phyloP scores from a whole-genome alignment of 768 basidiomycete species.

The Xerocomus spinulosus region DNA sequence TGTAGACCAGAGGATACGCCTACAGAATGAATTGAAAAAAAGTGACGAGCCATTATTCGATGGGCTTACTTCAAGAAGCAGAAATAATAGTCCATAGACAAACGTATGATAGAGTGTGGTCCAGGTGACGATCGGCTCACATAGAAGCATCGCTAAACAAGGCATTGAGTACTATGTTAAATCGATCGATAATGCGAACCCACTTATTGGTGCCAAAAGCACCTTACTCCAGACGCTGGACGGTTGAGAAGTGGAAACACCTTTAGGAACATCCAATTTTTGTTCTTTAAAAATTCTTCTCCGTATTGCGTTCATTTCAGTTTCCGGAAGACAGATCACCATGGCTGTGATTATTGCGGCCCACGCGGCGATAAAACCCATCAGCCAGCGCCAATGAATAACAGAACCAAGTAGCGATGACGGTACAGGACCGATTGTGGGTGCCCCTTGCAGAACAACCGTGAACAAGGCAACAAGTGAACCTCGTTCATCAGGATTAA shows the following conservation, averaged over 20 bases:
- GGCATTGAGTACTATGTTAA: neutral
- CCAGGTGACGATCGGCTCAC: slow-evolving; percentile 26
- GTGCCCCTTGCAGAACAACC: slow-evolving; percentile 24
- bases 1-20: slow-evolving; percentile 22
- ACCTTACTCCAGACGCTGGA: slow-evolving; percentile 10
- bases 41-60: neutral
- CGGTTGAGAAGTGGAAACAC: neutral
- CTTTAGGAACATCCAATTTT: neutral
- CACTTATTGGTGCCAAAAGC: slow-evolving; percentile 17
- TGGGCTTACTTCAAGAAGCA: slow-evolving; percentile 23
- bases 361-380: slow-evolving; percentile 20
- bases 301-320: slow-evolving; percentile 16
- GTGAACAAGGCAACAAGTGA: slow-evolving; percentile 23
- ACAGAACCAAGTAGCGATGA: slow-evolving; percentile 18
- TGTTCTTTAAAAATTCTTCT: slow-evolving; percentile 10
- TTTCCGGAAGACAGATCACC: slow-evolving; percentile 20
- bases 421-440: slow-evolving; percentile 25
- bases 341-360: slow-evolving; percentile 13
- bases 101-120: slow-evolving; percentile 28
- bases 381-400: slow-evolving; percentile 21
- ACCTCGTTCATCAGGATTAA: slow-evolving; percentile 20
- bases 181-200: neutral
- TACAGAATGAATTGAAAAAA: slow-evolving; percentile 2
- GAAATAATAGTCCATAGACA: slow-evolving; percentile 25
- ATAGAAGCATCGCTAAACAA: slow-evolving; percentile 18